Evolutionary conservation across 148 eudicot species (phyloP), one percentile per base, ranked within the genome.

Genomic region (Linanthus parryae): DNA sequence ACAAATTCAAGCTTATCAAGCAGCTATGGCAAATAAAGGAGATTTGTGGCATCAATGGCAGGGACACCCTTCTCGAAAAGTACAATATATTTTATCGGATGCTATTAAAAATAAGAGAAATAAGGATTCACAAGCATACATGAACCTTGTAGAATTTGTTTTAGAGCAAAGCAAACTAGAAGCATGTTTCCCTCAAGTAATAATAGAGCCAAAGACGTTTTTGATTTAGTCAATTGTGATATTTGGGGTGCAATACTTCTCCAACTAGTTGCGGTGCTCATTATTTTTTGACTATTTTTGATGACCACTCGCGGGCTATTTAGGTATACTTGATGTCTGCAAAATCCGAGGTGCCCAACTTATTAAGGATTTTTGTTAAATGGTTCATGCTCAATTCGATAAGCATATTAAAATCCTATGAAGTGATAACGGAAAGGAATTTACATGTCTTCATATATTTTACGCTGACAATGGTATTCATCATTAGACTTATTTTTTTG

Each of bases 291-390:
- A 36, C 40, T 13, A 36, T 36, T 36, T 11, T 36, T 3, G 40
- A 36, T 36, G 40, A 36, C 9, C 9, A 9, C 34, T 30, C 34
- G 9, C 48, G 48, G 9, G 48, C 25, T 22, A 50, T 57, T 7
- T 57, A 37, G 51, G 25, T 41, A n/a, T 57, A 41, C 44, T 43
- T 57, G 37, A 7, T 57, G 51, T 16, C 24, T 8, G 26, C 22
- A 14, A 57, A 29, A 18, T 17, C 2, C 4, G 22, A 52, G 5
- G 38, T 30, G 2, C n/a, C 6, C 8, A 19, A 1, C 18, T 52
- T 12, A 7, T 52, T 2, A 17, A 34, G 19, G 11, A 8, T 15
- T 52, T 52, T 10, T 33, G 15, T 52, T 25, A 5, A 3, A 52
- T 52, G n/a, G n/a, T n/a, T n/a, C n/a, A n/a, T n/a, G n/a, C n/a